These are phyloP conservation scores for Picea glauca DNA, from an alignment of 75 land plant species.

Conservation along the genomic window DNA sequence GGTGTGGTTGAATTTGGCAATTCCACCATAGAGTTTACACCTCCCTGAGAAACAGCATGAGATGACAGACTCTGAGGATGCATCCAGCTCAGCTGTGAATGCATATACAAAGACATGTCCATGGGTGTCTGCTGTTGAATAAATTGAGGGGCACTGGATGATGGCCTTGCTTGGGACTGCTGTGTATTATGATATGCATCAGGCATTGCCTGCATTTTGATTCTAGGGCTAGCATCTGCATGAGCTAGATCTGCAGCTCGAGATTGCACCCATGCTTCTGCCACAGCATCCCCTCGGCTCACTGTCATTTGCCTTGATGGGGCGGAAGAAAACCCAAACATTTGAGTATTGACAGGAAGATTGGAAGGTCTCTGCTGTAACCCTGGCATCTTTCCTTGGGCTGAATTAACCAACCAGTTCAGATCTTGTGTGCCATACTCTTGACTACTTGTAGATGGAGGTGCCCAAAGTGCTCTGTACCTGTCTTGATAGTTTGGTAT, in stretches of 20 bases:
- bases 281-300: constrained; percentile 1
- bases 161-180: not conserved
- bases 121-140: constrained; percentile 2
- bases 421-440: not conserved
- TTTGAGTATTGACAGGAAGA: not conserved
- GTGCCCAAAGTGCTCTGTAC: not conserved
- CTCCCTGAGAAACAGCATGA: not conserved
- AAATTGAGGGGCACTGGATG: constrained; percentile 3
- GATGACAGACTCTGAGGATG: constrained; percentile 3
- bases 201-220: not conserved
- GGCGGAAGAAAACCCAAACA: constrained; percentile 1
- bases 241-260: not conserved
- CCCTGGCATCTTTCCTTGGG: not conserved
- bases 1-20: not conserved
- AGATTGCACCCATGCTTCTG: not conserved
- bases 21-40: not conserved
- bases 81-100: not conserved
- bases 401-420: constrained; percentile 1
- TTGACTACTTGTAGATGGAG: not conserved
- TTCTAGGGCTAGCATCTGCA: not conserved
- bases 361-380: constrained; percentile 3
- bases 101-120: constrained; percentile 6
- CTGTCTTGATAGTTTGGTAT: not conserved
- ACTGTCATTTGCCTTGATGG: constrained; percentile 3
- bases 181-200: not conserved